Percentiles rank a stretch among this genome's conserved stretches.
Evolutionary conservation across 129 eudicot genomes (phyloP).

Genomic region (Logfia minima): DNA sequence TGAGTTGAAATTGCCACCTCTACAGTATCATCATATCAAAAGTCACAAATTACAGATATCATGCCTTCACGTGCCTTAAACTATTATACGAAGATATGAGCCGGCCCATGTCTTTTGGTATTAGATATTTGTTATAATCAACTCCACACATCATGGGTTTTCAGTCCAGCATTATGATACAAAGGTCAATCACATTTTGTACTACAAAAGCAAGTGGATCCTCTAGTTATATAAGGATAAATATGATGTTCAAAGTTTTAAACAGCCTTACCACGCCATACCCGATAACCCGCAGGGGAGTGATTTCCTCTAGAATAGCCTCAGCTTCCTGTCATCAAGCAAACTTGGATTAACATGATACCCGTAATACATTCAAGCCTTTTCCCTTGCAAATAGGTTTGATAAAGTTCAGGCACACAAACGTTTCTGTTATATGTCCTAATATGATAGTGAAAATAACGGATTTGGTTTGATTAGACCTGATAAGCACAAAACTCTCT

Average conservation of each 20-base stretch:
- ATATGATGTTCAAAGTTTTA: background rate
- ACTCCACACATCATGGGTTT: constrained; percentile 12
- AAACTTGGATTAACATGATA: constrained; percentile 22
- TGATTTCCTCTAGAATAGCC: constrained; percentile 78
- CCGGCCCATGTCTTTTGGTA: background rate
- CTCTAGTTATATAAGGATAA: background rate
- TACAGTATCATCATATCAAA: constrained; percentile 1
- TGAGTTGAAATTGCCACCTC: background rate
- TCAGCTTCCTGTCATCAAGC: constrained; percentile 70
- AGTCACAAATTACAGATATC: constrained; percentile 8
- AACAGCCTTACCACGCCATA: constrained; percentile 64
- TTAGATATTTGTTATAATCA: background rate
- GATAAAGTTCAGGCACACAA: background rate
- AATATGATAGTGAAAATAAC: constrained; percentile 1
- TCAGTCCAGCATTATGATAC: background rate
- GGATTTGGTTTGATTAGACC: constrained; percentile 4
- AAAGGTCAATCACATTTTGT: constrained; percentile 7
- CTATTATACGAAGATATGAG: constrained; percentile 2
- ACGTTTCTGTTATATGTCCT: background rate
- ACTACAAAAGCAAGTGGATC: constrained; percentile 7
- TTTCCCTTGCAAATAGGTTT: constrained; percentile 3
- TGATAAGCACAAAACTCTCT: background rate
- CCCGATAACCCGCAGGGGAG: constrained; percentile 71
- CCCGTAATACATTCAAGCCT: constrained; percentile 3
- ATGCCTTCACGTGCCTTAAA: background rate